Conservation (phyloP, 495 filamentous ascomycete species). For the Xylaria curta region DNA sequence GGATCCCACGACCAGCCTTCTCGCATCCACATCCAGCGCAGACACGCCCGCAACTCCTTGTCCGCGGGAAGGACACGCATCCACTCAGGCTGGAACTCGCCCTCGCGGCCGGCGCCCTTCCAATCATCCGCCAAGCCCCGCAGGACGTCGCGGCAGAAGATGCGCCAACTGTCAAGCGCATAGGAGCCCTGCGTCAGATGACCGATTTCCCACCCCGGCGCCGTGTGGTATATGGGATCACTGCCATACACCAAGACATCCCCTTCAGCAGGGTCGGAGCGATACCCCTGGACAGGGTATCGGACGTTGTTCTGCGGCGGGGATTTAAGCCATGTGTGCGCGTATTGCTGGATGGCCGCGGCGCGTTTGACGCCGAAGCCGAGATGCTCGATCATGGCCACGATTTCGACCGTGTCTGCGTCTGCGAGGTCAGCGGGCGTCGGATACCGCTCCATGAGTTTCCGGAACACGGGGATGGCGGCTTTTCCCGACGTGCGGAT, state of each 20-base stretch:
- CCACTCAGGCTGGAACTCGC: conserved; percentile 75
- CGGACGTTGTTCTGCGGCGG: conserved; percentile 66
- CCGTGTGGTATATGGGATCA: conserved; percentile 13
- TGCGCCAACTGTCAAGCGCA: conserved; percentile 90
- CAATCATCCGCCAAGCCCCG: conserved; percentile 66
- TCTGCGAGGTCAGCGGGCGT: conserved; percentile 67
- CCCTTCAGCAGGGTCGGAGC: conserved; percentile 53
- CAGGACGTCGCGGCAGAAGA: conserved; percentile 86
- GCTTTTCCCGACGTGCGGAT: conserved; percentile 77
- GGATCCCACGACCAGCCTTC: conserved; percentile 86
- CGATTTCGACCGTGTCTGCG: conserved; percentile 64
- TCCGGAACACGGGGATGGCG: conserved; percentile 78
- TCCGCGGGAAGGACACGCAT: conserved; percentile 82
- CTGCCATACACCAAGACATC: not conserved
- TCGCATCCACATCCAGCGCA: conserved; percentile 90
- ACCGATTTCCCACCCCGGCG: conserved; percentile 79
- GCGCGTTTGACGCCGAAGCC: conserved; percentile 69
- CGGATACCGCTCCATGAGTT: conserved; percentile 71
- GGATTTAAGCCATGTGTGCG: conserved; percentile 69
- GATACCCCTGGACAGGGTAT: conserved; percentile 75
- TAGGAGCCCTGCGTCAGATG: conserved; percentile 89
- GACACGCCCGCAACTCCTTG: conserved; percentile 86
- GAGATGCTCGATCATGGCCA: conserved; percentile 69
- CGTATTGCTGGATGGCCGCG: conserved; percentile 64
- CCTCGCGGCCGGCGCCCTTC: conserved; percentile 56